A percentile compares a stretch with the other conserved stretches of the same genome.
These are phyloP conservation scores for Mortierella hygrophila DNA, from an alignment of 192 early-diverging fungal genomes.

Conservation along the genomic window DNA sequence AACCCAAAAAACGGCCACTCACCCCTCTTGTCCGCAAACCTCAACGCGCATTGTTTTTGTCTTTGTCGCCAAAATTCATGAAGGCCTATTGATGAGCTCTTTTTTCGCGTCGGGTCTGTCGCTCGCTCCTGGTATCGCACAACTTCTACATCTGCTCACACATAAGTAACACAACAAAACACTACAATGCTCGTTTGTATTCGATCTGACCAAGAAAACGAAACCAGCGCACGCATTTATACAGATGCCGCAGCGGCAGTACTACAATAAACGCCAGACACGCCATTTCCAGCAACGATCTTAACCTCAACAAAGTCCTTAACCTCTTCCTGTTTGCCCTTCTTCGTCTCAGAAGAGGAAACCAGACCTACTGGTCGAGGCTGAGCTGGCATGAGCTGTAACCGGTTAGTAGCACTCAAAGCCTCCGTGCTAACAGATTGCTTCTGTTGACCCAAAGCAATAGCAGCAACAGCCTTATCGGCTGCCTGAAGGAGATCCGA, in stretches of 20 bases:
- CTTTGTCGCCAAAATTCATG: too few relatives aligned
- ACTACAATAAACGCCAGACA: conserved; percentile 49
- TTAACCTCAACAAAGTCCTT: conserved; percentile 37
- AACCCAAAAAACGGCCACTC: not conserved
- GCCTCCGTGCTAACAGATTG: not conserved
- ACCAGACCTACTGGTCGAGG: not conserved
- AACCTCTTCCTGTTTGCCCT: not conserved
- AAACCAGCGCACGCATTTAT: not conserved
- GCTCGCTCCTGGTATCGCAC: too few relatives aligned
- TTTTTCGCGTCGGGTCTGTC: too few relatives aligned
- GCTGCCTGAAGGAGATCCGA: conserved; percentile 29
- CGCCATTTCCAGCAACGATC: conserved; percentile 55
- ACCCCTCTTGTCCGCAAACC: not conserved
- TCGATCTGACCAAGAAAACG: not conserved
- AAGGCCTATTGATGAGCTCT: too few relatives aligned
- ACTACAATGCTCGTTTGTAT: not conserved
- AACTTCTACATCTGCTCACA: not conserved
- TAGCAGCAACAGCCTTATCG: conserved; percentile 30
- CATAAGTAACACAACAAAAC: not conserved
- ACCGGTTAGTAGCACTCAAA: conserved; percentile 41
- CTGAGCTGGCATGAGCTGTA: conserved; percentile 51
- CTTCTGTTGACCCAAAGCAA: conserved; percentile 19
- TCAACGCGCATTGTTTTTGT: too few relatives aligned
- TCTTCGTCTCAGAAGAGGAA: not conserved
- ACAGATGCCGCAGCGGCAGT: not conserved